Evolutionary conservation across 805 yeast genomes (phyloP), one percentile per base, ranked within the genome.

Genomic region (Candida suzukii): DNA sequence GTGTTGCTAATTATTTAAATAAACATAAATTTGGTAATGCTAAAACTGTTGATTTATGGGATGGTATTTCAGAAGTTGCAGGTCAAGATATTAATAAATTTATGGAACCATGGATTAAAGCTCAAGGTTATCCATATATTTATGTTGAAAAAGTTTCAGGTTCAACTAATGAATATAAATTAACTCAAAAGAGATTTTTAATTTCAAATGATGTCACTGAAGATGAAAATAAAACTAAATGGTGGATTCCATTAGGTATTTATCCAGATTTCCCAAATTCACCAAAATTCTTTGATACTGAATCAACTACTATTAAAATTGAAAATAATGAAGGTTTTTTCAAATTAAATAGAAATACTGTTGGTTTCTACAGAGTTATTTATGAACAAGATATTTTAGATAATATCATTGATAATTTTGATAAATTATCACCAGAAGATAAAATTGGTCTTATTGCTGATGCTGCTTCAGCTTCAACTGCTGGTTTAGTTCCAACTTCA

Each of bases 111-210:
- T 86, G 95, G 95, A 83, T 84, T 46, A 69, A 70, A 39, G 71
- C 76, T 52, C 77, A 81, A 37, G 95, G 95, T 26, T 86, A 71
- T 63, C 95, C 95, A 7, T 63, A 82, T 21, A 58, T 86, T 21
- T 64, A 70, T 25, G 90, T 83, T 22, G 64, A 56, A 14, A 35
- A 42, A 19, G 48, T 58, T 19, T 13, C 24, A 17, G 20, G 14
- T 26, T 18, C 30, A 11, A 13, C 17, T 4, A 50, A 52, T 6
- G 50, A 51, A 24, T 56, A 77, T 47, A 56, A 53, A 8, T 61
- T 79, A 38, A 60, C 56, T 35, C 91, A 83, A 64, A 68, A 76
- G 46, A 70, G 91, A 52, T 83, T 75, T 59, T 65, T 83, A 48
- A 70, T 74, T 34, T 71, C 83, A 24, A 88, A 85, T 40, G 88